Evolutionary conservation across 345 rosid species (phyloP).

Genomic region (Citrus hindsii): DNA sequence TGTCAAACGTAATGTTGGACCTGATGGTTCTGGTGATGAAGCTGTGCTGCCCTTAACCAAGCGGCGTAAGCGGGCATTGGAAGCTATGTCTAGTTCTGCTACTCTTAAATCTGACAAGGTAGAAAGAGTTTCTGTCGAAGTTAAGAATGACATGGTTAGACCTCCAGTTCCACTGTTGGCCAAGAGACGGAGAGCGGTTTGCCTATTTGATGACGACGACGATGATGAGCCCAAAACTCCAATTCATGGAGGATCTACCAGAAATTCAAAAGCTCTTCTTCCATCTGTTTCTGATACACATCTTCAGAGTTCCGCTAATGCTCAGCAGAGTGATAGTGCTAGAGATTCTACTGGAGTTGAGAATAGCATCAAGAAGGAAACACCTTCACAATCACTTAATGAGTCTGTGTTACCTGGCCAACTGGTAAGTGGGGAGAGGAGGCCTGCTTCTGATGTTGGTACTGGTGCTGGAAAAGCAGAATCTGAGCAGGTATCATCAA

Average conservation of each 20-base stretch:
- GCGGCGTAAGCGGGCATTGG: slow-evolving; percentile 54
- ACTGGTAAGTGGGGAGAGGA: slow-evolving; percentile 27
- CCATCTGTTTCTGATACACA: slow-evolving; percentile 25
- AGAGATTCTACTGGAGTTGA: slow-evolving; percentile 31
- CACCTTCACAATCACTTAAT: slow-evolving; percentile 25
- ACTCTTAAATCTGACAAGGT: slow-evolving; percentile 34
- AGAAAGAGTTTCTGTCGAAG: slow-evolving; percentile 33
- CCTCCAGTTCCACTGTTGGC: slow-evolving; percentile 37
- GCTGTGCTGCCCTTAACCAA: slow-evolving; percentile 51
- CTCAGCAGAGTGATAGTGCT: slow-evolving; percentile 27
- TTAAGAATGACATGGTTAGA: slow-evolving; percentile 36
- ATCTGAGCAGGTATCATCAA: slow-evolving; percentile 28
- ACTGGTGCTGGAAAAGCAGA: slow-evolving; percentile 39
- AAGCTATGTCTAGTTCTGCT: slow-evolving; percentile 55
- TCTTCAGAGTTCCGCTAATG: slow-evolving; percentile 24
- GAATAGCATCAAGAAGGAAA: slow-evolving; percentile 29
- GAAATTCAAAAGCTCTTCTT: slow-evolving; percentile 32
- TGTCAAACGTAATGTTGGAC: slow-evolving; percentile 28
- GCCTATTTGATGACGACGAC: slow-evolving; percentile 60
- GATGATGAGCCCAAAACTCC: slow-evolving; percentile 85
- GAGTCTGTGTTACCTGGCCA: slow-evolving; percentile 29
- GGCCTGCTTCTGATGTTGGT: slow-evolving; percentile 25
- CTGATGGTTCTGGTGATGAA: slow-evolving; percentile 53
- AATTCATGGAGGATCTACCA: slow-evolving; percentile 53
- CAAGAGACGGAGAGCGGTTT: slow-evolving; percentile 72